Base-by-base conservation (phyloP, 495 filamentous ascomycete species). In the Staphylotrichum tortipilum region DNA sequence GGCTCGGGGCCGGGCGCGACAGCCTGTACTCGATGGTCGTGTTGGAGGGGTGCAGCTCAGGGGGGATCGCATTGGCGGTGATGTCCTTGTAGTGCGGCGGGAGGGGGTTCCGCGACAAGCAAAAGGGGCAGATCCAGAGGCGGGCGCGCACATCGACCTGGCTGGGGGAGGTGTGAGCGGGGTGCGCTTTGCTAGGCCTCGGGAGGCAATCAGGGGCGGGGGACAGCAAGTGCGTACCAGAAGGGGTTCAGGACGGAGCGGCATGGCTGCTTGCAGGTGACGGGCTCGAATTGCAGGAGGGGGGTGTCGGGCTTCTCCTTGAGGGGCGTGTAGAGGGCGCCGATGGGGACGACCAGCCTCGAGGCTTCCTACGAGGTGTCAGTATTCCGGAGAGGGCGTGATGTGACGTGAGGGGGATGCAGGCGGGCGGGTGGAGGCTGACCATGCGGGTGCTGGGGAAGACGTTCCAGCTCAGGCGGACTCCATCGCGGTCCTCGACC, bases 71-170 rank as follows among this genome's bases (percentile, higher is more conserved):
- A 68, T 89, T 90, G 59, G 86, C 79, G 21, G 89, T 91, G 62
- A 99, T 99, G 69, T 99, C 94, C 76, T 96, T 97, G 70, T 99
- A 99, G 68, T 99, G 94, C 49, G 89, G 85, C 47, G 94, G 94
- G 28, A 99, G 82, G 41, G 84, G 82, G 64, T 99, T 99, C 65
- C 94, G 82, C 69, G 88, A 89, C 15, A 97, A 78, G 68, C 94
- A 99, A 73, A 97, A 99, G 6, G 94, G 94, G 62, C 94, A 99
- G 58, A 96, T 95, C 94, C 94, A 99, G 51, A 97, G 79, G 43
- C 89, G 81, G 54, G 89, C 92, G 51, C 94, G 86, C 58, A 88
- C 82, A 70, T 99, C 94, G 50, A 99, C 91, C 65, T 92, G 89
- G 69, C 92, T 96, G 58, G 34, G 11, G 30, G 19, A 33, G 12